These are phyloP conservation scores for Acrodontium crateriforme DNA, from an alignment of 2,329 filamentous ascomycete genomes.

Conservation along the genomic window DNA sequence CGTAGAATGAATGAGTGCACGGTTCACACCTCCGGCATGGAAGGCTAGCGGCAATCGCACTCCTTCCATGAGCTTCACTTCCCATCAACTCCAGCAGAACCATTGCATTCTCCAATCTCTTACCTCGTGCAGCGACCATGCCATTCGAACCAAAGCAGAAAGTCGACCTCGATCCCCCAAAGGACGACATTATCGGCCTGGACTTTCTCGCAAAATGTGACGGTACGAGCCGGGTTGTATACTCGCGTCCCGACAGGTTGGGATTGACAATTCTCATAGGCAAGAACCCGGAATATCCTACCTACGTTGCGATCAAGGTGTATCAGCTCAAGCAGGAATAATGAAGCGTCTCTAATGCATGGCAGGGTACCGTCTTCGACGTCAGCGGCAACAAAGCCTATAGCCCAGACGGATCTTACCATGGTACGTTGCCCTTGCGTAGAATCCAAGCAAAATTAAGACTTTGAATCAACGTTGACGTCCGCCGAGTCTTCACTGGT, in stretches of 20 bases:
- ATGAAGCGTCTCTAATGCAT: conserved; percentile 1
- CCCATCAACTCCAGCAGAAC: no score
- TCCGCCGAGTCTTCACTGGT: conserved; percentile 70
- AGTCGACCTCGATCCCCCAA: conserved; percentile 67
- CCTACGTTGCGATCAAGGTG: conserved; percentile 46
- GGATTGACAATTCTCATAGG: conserved; percentile 33
- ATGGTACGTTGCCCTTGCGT: conserved; percentile 43
- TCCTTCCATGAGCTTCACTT: no score
- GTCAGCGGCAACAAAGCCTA: conserved; percentile 85
- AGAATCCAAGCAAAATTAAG: not conserved
- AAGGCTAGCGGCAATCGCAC: no score
- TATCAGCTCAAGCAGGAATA: no score
- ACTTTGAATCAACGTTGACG: not conserved
- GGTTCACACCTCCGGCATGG: no score
- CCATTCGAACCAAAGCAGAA: conserved; percentile 64
- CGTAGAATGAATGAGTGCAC: no score
- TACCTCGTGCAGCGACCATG: no score
- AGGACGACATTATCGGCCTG: conserved; percentile 69
- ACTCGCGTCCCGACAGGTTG: not conserved
- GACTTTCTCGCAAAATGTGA: conserved; percentile 71
- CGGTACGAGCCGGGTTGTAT: conserved; percentile 52
- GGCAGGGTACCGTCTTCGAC: conserved; percentile 80
- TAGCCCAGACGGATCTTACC: conserved; percentile 66
- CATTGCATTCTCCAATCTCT: no score
- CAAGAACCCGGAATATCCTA: conserved; percentile 46